Percentiles rank a stretch among this genome's conserved stretches.
These are phyloP conservation scores for Daedaleopsis sinensis DNA, from an alignment of 768 basidiomycete genomes.

Conservation along the genomic window DNA sequence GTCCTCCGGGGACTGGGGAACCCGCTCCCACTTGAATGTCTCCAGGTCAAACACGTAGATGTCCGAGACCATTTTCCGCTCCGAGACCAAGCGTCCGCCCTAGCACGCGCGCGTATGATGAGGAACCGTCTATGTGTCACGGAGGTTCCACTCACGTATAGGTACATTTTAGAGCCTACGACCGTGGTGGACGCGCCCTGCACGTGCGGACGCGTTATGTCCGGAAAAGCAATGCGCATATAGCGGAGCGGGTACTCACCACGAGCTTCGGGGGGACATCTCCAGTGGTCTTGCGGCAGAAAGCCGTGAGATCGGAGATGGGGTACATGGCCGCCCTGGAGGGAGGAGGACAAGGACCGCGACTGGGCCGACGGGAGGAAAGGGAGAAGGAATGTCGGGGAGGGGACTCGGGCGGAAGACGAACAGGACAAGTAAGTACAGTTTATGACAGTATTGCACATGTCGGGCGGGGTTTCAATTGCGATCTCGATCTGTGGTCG, in stretches of 20 bases:
- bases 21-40: conserved; percentile 77
- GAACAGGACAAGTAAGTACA: not conserved
- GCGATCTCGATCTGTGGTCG: not conserved
- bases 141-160: conserved; percentile 65
- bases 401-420: not conserved
- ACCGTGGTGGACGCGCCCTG: conserved; percentile 93
- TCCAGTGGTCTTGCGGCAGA: conserved; percentile 79
- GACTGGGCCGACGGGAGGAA: conserved; percentile 14
- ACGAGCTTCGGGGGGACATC: conserved; percentile 90
- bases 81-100: conserved; percentile 88
- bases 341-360: conserved; percentile 5
- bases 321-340: conserved; percentile 57
- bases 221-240: conserved; percentile 3
- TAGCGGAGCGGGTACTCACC: conserved; percentile 47
- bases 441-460: not conserved
- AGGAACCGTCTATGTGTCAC: not conserved
- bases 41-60: conserved; percentile 89
- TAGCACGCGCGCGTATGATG: conserved; percentile 31
- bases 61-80: conserved; percentile 87
- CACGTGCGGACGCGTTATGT: not conserved
- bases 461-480: not conserved
- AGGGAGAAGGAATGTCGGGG: conserved; percentile 2
- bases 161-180: conserved; percentile 84
- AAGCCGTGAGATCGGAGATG: conserved; percentile 89
- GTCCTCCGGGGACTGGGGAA: conserved; percentile 63